Conservation (phyloP, 2,329 filamentous ascomycete species). For the Paraphaeosphaeria sporulosa region DNA sequence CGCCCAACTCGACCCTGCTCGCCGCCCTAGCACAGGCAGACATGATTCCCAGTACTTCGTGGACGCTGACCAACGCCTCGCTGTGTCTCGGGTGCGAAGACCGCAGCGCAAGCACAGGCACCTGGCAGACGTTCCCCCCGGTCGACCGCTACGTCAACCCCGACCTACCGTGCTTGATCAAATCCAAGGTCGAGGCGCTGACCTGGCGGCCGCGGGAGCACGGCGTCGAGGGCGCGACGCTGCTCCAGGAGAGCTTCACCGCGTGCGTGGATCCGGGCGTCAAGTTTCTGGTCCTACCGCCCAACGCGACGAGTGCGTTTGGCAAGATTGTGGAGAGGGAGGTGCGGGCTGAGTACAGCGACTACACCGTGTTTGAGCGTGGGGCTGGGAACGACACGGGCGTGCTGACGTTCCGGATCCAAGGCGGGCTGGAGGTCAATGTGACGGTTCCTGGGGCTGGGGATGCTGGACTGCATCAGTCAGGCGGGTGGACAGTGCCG, state of each 20-base stretch:
- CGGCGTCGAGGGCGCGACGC: conserved; percentile 19
- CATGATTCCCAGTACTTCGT: conserved; percentile 22
- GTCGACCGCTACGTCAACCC: conserved; percentile 15
- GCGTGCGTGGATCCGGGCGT: conserved; percentile 31
- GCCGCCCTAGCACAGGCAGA: conserved; percentile 5
- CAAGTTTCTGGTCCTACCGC: conserved; percentile 21
- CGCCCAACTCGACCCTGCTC: conserved; percentile 22
- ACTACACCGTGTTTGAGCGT: conserved; percentile 14
- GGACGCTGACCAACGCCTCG: conserved; percentile 20
- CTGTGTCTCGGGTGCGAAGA: conserved; percentile 28
- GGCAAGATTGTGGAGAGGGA: conserved; percentile 9
- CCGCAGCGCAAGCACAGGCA: conserved; percentile 10
- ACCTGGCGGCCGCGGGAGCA: conserved; percentile 17
- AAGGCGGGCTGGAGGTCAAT: conserved; percentile 24
- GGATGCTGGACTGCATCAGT: not conserved
- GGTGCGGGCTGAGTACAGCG: conserved; percentile 16
- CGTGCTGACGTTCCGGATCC: conserved; percentile 19
- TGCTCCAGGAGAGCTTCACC: conserved; percentile 22
- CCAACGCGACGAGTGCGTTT: conserved; percentile 14
- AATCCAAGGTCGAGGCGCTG: conserved; percentile 24
- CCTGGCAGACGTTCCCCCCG: conserved; percentile 21
- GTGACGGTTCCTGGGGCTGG: conserved; percentile 20
- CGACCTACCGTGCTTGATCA: conserved; percentile 23
- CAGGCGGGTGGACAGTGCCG: conserved; percentile 19
- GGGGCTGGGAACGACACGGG: conserved; percentile 13